phyloP scores from a whole-genome alignment of 345 rosid genomes.

The Murraya koenigii region DNA sequence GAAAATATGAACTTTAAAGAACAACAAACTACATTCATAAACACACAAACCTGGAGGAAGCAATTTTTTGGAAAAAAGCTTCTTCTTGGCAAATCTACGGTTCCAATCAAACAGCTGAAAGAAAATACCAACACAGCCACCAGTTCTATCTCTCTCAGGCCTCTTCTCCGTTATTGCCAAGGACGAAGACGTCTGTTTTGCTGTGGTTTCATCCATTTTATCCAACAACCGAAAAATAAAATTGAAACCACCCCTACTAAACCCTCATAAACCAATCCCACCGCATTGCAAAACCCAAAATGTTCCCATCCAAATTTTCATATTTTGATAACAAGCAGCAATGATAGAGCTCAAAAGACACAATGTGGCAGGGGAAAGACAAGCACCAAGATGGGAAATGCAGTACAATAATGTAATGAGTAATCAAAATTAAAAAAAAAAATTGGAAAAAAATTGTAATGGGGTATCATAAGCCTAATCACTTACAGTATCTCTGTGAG shows the following conservation, averaged over 20 bases:
- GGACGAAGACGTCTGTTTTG: slow-evolving; percentile 34
- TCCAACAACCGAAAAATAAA: slow-evolving; percentile 18
- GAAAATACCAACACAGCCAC: slow-evolving; percentile 93
- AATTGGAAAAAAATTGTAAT: no score
- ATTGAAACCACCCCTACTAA: background rate
- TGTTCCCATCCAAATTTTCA: background rate
- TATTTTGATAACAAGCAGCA: slow-evolving; percentile 8
- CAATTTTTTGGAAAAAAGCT: slow-evolving; percentile 70
- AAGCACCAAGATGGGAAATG: background rate
- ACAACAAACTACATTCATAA: background rate
- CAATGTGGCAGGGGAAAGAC: slow-evolving; percentile 17
- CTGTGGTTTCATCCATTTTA: slow-evolving; percentile 52
- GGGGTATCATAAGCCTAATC: background rate
- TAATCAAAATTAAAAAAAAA: background rate
- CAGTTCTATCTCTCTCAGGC: slow-evolving; percentile 52
- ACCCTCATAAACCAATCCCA: background rate
- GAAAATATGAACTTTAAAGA: background rate
- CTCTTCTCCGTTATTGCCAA: slow-evolving; percentile 69
- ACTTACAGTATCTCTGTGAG: background rate
- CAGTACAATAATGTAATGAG: slow-evolving; percentile 16
- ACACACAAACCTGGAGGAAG: slow-evolving; percentile 62
- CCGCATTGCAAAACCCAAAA: no score
- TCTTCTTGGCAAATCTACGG: slow-evolving; percentile 74
- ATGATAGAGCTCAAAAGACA: slow-evolving; percentile 21
- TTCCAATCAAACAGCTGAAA: slow-evolving; percentile 93